Percentiles rank a stretch among this genome's conserved stretches.
Evolutionary conservation across 1,284 basidiomycete genomes (phyloP).

Genomic region (Flammula alnicola): DNA sequence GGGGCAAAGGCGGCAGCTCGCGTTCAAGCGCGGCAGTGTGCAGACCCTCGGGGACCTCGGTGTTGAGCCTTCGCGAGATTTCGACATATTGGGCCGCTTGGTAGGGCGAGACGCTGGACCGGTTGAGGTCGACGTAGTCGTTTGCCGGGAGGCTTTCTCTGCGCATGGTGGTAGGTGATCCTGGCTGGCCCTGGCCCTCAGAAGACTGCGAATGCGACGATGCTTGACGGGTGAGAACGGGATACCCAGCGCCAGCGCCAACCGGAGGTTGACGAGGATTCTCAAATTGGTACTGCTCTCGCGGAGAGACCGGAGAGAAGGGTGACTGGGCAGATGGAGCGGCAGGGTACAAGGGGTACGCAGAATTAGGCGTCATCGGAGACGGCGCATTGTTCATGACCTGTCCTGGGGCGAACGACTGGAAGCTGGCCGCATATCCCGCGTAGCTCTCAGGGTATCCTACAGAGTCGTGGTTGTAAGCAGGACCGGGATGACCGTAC

Average conservation of each 20-base stretch:
- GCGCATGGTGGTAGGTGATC: conserved; percentile 1
- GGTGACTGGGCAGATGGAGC: conserved; percentile 28
- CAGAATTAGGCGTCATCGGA: conserved; percentile 17
- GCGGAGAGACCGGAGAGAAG: conserved; percentile 28
- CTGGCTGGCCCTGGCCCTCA: background rate
- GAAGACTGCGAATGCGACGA: conserved; percentile 18
- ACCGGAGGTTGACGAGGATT: conserved; percentile 3
- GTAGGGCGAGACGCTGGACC: conserved; percentile 73
- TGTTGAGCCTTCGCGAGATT: conserved; percentile 60
- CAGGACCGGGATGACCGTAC: conserved; percentile 34
- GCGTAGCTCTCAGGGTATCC: conserved; percentile 21
- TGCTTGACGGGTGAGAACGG: conserved; percentile 25
- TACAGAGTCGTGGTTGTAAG: conserved; percentile 19
- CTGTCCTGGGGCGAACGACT: conserved; percentile 26
- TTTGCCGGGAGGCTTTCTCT: conserved; percentile 30
- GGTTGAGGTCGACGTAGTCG: conserved; percentile 64
- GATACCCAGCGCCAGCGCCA: conserved; percentile 15
- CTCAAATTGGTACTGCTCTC: conserved; percentile 20
- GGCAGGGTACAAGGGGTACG: conserved; percentile 29
- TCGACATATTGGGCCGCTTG: conserved; percentile 76
- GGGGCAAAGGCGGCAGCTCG: conserved; percentile 30
- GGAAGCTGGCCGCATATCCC: conserved; percentile 17
- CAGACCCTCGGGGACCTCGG: conserved; percentile 43
- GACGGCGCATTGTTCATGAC: conserved; percentile 21
- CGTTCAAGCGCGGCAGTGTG: conserved; percentile 37